Base-by-base conservation (phyloP, 345 rosid genomes). In the Excoecaria cochinchinensis region DNA sequence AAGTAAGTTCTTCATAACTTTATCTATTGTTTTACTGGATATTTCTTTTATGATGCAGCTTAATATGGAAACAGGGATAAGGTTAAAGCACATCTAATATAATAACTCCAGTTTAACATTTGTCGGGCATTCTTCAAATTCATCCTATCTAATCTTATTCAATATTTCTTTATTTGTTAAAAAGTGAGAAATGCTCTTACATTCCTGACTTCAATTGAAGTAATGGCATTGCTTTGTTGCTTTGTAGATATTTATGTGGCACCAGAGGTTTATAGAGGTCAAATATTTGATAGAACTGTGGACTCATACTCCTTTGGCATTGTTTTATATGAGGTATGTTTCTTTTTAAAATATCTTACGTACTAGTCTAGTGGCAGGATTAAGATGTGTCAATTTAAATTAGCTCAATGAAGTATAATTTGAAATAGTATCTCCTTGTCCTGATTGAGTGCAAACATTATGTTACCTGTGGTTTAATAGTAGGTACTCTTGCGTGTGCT, bases 241-340 rank as follows among this genome's bases (percentile, higher is more conserved):
- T 70, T 56, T 85, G 83, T 74, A 90, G 97, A 86, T 86, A 75
- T 82, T 22, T 95, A 93, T 74, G 62, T 79, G 75, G 98, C 99
- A 73, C 99, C 99, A 17, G 99, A 93, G 82, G 46, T 95, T 50
- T 91, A 82, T 84, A 84, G 84, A 70, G 87, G 87, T 52, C 85
- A 81, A 56, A 71, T 82, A 59, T 89, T 93, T 71, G 98, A 93
- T 72, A 86, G 90, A 83, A 88, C 90, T 48, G 93, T 87, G 31
- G 99, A 95, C 82, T 79, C 87, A n/a, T 90, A 88, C 82, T 95
- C 97, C 21, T 95, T 89, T 7, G 95, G 97, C 77, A 79, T 93
- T 79, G 87, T 95, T 58, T 78, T 93, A 42, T 95, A 89, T 15
- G 99, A 95, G 99, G 99, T 95, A 86, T 46, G 52, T 75, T 71